Conservation (phyloP, 495 filamentous ascomycete genomes). For the Thermothielavioides terrestris region DNA sequence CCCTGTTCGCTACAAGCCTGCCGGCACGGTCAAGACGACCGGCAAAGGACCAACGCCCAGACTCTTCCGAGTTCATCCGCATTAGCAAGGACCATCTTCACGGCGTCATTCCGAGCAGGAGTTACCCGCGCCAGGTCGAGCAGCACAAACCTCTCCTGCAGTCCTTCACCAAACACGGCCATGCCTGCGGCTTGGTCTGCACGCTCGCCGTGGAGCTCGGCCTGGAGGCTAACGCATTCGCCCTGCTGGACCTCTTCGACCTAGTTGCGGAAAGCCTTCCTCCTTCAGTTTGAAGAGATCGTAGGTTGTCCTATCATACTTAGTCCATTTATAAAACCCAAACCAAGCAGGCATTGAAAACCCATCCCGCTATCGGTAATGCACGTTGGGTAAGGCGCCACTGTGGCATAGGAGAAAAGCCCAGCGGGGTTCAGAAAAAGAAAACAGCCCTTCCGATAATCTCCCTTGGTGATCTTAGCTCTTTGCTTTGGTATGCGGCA, state of each 20-base stretch:
- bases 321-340: too few relatives aligned
- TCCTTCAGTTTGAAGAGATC: too few relatives aligned
- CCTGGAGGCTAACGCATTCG: constrained; percentile 41
- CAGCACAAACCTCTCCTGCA: constrained; percentile 32
- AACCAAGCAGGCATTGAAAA: too few relatives aligned
- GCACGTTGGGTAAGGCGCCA: too few relatives aligned
- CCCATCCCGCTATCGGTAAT: too few relatives aligned
- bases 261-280: too few relatives aligned
- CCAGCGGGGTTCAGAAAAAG: too few relatives aligned
- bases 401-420: too few relatives aligned
- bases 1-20: constrained; percentile 50
- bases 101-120: constrained; percentile 27
- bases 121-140: constrained; percentile 41
- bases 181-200: constrained; percentile 37
- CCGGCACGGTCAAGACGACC: constrained; percentile 37
- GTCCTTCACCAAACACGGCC: constrained; percentile 42
- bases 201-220: constrained; percentile 44
- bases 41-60: constrained; percentile 46
- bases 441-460: too few relatives aligned
- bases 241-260: constrained; percentile 42
- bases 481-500: too few relatives aligned
- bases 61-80: constrained; percentile 58
- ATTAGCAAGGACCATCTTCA: constrained; percentile 47
- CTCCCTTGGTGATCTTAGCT: too few relatives aligned
- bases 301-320: too few relatives aligned